These are phyloP conservation scores for Scolecobasidium constrictum DNA, from an alignment of 2,329 filamentous ascomycete genomes.

Conservation along the genomic window DNA sequence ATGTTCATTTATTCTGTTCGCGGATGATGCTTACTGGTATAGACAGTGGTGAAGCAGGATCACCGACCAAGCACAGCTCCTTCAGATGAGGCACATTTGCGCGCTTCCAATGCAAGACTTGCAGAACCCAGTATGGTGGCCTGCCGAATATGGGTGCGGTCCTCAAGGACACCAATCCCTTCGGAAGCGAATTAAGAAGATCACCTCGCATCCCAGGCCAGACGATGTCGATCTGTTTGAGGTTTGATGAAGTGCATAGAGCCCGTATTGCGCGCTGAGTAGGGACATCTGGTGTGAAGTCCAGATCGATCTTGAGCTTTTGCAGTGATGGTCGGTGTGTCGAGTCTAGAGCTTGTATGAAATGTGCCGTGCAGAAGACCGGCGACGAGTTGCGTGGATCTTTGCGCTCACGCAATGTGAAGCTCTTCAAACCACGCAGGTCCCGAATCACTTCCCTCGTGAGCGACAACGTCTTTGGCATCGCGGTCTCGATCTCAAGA, in stretches of 20 bases:
- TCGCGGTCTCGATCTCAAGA: constrained; percentile 4
- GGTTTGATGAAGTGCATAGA: background rate
- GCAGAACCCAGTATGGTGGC: background rate
- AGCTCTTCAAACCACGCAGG: background rate
- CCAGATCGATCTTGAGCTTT: constrained; percentile 2
- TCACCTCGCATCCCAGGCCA: background rate
- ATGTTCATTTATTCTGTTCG: no score
- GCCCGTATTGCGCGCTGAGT: constrained; percentile 2
- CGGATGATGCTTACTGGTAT: no score
- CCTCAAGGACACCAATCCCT: background rate
- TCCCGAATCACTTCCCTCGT: constrained; percentile 4
- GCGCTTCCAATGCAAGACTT: background rate
- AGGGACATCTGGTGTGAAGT: constrained; percentile 4
- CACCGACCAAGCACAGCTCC: background rate
- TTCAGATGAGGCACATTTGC: background rate
- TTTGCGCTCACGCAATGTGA: constrained; percentile 1
- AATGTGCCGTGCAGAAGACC: constrained; percentile 1
- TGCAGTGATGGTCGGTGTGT: constrained; percentile 1
- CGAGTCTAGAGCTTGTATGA: constrained; percentile 5
- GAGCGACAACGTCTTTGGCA: constrained; percentile 2
- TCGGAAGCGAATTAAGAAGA: background rate
- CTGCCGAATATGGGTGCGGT: background rate
- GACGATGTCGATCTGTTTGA: background rate
- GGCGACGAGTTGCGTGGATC: constrained; percentile 3
- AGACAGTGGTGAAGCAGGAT: no score